phyloP scores from a whole-genome alignment of 116 monocot genomes.

The Dioscorea cayenensis region DNA sequence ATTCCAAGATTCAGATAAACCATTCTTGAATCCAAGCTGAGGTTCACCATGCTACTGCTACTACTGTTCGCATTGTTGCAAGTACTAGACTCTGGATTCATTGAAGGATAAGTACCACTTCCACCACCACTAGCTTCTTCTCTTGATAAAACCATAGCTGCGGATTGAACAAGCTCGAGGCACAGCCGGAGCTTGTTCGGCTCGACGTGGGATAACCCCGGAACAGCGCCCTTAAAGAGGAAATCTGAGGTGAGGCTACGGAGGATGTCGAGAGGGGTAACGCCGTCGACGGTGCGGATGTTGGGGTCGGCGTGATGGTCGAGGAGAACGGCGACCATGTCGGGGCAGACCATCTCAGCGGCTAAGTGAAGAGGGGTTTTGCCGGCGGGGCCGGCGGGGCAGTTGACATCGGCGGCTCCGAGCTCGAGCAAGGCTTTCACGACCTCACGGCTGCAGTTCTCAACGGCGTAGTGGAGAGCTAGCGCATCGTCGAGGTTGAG shows the following conservation, averaged over 20 bases:
- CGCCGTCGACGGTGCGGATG: constrained; percentile 69
- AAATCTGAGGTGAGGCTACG: constrained; percentile 81
- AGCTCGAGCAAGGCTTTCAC: constrained; percentile 84
- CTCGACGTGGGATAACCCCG: constrained; percentile 80
- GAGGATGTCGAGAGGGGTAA: constrained; percentile 76
- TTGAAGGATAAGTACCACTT: constrained; percentile 13
- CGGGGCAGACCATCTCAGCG: constrained; percentile 86
- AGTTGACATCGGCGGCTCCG: constrained; percentile 88
- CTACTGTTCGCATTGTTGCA: constrained; percentile 11
- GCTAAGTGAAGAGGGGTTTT: constrained; percentile 83
- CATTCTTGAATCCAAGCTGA: constrained; percentile 56
- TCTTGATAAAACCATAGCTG: constrained; percentile 61
- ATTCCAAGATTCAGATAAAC: constrained; percentile 69
- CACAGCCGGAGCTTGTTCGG: constrained; percentile 91
- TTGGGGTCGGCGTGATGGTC: constrained; percentile 95
- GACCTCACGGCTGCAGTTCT: constrained; percentile 81
- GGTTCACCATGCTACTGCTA: constrained; percentile 23
- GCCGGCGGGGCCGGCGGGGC: constrained; percentile 65
- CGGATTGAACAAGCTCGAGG: constrained; percentile 87
- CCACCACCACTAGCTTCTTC: constrained; percentile 42
- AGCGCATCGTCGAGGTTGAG: constrained; percentile 85
- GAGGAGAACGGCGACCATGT: constrained; percentile 89
- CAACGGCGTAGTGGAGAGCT: constrained; percentile 85
- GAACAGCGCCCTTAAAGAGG: constrained; percentile 90
- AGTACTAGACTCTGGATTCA: constrained; percentile 10